Percentiles rank a stretch among this genome's conserved stretches.
Evolutionary conservation across 441 rosid species (phyloP).

Genomic region (Kokia cookei): DNA sequence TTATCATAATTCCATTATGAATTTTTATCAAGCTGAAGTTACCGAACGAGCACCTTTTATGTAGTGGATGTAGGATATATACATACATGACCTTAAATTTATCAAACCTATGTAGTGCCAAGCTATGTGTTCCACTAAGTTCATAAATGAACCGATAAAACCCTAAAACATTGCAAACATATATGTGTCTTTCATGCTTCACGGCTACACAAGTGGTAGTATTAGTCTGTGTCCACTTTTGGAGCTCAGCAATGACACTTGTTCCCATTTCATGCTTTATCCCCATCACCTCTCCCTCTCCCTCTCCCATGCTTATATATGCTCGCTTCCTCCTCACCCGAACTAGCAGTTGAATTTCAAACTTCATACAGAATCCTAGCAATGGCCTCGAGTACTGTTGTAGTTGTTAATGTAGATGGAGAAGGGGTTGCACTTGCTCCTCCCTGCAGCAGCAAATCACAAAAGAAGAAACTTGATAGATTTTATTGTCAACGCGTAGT

Average conservation of each 20-base stretch:
- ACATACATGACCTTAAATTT: not conserved
- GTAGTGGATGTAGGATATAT: not conserved
- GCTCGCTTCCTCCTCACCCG: constrained; percentile 10
- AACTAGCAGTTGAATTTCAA: not conserved
- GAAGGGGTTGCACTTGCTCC: not conserved
- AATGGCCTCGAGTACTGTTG: constrained; percentile 39
- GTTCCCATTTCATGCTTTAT: not conserved
- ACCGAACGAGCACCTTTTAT: not conserved
- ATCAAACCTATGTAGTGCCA: constrained; percentile 15
- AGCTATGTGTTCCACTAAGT: constrained; percentile 48
- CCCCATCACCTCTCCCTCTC: not conserved
- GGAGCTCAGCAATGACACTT: not conserved
- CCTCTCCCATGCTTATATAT: constrained; percentile 2
- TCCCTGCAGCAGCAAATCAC: not conserved
- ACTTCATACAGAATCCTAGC: not conserved
- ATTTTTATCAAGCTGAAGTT: not conserved
- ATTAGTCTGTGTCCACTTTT: constrained; percentile 1
- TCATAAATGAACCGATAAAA: not conserved
- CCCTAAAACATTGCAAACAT: not conserved
- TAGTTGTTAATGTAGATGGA: constrained; percentile 30
- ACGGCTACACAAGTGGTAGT: not conserved
- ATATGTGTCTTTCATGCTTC: constrained; percentile 1
- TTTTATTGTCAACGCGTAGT: not conserved
- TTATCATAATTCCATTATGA: not conserved
- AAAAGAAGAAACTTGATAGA: constrained; percentile 8